Evolutionary conservation across 1,284 basidiomycete species (phyloP).

Genomic region (Athelia psychrophila): DNA sequence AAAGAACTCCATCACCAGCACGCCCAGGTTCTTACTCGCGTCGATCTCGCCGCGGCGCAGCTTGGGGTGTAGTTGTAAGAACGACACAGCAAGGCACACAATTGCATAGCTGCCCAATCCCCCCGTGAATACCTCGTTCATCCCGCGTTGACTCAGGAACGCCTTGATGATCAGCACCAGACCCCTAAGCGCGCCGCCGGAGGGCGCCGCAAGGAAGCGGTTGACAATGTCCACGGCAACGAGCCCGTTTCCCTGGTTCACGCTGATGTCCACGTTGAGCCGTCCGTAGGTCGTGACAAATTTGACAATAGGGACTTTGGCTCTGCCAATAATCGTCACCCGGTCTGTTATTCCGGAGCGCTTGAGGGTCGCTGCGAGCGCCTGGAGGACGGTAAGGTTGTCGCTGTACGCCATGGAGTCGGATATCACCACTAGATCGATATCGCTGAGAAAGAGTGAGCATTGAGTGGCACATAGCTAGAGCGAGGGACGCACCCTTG

Average conservation of each 20-base stretch:
- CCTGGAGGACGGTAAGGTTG: conserved; percentile 56
- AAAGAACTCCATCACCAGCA: conserved; percentile 94
- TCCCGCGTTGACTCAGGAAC: conserved; percentile 85
- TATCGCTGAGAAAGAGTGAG: conserved; percentile 48
- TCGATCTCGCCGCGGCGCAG: conserved; percentile 88
- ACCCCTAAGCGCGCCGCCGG: conserved; percentile 64
- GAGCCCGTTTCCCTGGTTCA: conserved; percentile 88
- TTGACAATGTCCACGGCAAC: conserved; percentile 81
- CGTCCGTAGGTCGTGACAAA: conserved; percentile 79
- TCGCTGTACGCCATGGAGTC: conserved; percentile 60
- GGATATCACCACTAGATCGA: conserved; percentile 74
- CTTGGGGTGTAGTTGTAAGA: conserved; percentile 97
- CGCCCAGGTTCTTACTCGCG: conserved; percentile 84
- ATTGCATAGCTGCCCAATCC: conserved; percentile 95
- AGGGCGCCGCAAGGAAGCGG: conserved; percentile 73
- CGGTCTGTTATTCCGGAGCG: conserved; percentile 56
- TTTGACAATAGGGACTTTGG: conserved; percentile 93
- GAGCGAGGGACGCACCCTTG: conserved; percentile 64
- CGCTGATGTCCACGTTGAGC: conserved; percentile 87
- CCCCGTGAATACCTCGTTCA: conserved; percentile 98
- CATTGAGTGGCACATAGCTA: conserved; percentile 2
- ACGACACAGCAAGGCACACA: conserved; percentile 90
- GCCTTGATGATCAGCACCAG: conserved; percentile 89
- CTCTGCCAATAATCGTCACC: conserved; percentile 86
- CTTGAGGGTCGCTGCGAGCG: conserved; percentile 65